A percentile compares a stretch with the other conserved stretches of the same genome.
Conservation (phyloP, 2,329 filamentous ascomycete genomes). For the Neodidymelliopsis sp. region DNA sequence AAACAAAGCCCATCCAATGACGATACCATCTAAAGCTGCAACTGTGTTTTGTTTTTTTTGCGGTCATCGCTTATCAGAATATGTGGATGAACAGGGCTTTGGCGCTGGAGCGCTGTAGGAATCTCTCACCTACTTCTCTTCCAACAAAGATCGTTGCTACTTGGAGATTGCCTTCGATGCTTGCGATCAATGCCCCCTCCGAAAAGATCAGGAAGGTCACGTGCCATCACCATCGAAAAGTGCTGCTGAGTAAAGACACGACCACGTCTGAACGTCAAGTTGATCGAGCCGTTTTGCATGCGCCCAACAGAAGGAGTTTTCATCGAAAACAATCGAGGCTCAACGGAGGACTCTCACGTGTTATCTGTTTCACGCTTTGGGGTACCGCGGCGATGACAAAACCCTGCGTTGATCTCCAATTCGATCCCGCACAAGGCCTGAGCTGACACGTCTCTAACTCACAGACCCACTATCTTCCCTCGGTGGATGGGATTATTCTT, state of each 20-base stretch:
- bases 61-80: constrained; percentile 6
- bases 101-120: neutral
- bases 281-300: neutral
- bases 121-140: too few species aligned
- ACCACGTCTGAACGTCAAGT: neutral
- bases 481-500: constrained; percentile 1
- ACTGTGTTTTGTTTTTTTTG: constrained; percentile 9
- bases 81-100: neutral
- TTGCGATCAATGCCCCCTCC: too few species aligned
- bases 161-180: too few species aligned
- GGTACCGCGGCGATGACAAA: constrained; percentile 7
- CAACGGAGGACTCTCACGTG: neutral
- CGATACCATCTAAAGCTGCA: neutral
- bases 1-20: neutral
- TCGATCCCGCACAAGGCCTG: constrained; percentile 14
- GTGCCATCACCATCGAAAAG: too few species aligned
- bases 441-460: constrained; percentile 6
- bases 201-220: too few species aligned
- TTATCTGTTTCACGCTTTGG: neutral
- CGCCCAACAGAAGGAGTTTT: neutral
- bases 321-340: neutral
- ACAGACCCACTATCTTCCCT: constrained; percentile 7
- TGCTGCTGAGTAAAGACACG: neutral
- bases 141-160: too few species aligned
- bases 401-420: constrained; percentile 18